These are phyloP conservation scores for Colletotrichum truncatum DNA, from an alignment of 2,329 filamentous ascomycete genomes.

Conservation along the genomic window DNA sequence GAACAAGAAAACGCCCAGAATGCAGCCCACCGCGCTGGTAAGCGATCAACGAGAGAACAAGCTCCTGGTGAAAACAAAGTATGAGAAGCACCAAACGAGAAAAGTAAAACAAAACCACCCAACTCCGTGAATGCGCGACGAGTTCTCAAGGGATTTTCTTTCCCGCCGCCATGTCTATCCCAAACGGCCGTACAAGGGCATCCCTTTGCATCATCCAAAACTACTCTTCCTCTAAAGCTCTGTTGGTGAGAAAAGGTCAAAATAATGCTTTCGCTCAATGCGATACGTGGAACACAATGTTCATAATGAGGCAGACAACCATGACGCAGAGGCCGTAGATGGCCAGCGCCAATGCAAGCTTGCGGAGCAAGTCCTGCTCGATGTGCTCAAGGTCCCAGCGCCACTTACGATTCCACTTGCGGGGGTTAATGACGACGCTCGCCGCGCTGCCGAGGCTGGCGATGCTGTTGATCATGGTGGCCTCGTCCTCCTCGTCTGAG, in stretches of 20 bases:
- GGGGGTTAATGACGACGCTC: slow-evolving; percentile 45
- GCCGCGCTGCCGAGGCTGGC: slow-evolving; percentile 53
- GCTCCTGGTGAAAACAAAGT: not conserved
- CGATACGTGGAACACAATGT: slow-evolving; percentile 78
- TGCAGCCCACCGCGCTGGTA: slow-evolving; percentile 15
- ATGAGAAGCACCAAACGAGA: no score
- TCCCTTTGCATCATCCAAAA: slow-evolving; percentile 3
- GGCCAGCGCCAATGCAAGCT: slow-evolving; percentile 77
- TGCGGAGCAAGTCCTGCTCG: slow-evolving; percentile 73
- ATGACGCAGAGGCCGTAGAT: slow-evolving; percentile 90
- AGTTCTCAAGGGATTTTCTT: not conserved
- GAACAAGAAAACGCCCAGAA: slow-evolving; percentile 3
- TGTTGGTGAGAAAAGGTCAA: not conserved
- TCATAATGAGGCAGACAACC: slow-evolving; percentile 86
- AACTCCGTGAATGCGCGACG: slow-evolving; percentile 19
- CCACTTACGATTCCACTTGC: slow-evolving; percentile 64
- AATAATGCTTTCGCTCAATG: slow-evolving; percentile 53
- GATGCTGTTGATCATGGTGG: slow-evolving; percentile 54
- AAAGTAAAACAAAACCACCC: not conserved
- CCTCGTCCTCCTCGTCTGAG: slow-evolving; percentile 52
- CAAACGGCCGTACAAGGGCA: slow-evolving; percentile 7
- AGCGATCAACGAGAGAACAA: not conserved
- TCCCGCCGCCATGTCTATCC: slow-evolving; percentile 8
- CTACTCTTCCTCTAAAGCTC: slow-evolving; percentile 13
- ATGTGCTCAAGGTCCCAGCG: slow-evolving; percentile 71